Evolutionary conservation across 257 asterid species (phyloP).

Genomic region (Solanum piurae): DNA sequence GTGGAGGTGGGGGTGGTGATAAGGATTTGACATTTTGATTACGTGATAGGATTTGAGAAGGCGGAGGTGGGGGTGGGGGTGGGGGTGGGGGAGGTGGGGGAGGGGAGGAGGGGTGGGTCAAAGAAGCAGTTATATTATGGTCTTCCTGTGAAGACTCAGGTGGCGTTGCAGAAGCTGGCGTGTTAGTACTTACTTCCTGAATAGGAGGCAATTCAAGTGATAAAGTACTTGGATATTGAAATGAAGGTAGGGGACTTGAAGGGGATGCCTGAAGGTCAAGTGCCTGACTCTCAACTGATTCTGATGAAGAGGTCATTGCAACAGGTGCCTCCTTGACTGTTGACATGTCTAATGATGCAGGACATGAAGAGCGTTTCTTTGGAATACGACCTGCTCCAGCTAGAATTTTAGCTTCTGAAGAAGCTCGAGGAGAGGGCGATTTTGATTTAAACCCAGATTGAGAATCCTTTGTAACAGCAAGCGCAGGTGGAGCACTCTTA

Average conservation of each 20-base stretch:
- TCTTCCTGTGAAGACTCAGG: neutral
- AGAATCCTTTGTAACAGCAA: slow-evolving; percentile 49
- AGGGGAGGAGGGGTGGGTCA: slow-evolving; percentile 9
- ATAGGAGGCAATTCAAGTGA: neutral
- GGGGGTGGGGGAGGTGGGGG: slow-evolving; percentile 2
- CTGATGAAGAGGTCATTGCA: slow-evolving; percentile 18
- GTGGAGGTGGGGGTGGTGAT: slow-evolving; percentile 11
- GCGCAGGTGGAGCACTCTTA: slow-evolving; percentile 81
- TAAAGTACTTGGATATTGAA: neutral
- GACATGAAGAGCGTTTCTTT: slow-evolving; percentile 33
- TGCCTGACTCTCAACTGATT: neutral
- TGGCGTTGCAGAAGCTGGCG: neutral
- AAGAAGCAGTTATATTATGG: neutral
- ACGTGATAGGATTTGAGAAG: neutral
- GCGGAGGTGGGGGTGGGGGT: no score
- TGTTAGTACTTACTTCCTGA: neutral
- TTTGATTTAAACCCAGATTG: slow-evolving; percentile 45
- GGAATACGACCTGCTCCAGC: slow-evolving; percentile 25
- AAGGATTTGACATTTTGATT: neutral
- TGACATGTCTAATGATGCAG: slow-evolving; percentile 35
- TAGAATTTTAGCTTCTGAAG: slow-evolving; percentile 33
- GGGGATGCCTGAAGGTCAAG: neutral
- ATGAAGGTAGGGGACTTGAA: neutral
- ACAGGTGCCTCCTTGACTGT: slow-evolving; percentile 19
- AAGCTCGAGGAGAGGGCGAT: slow-evolving; percentile 30